A percentile compares a stretch with the other conserved stretches of the same genome.
phyloP scores from a whole-genome alignment of 345 rosid species.

The Viola odorata region DNA sequence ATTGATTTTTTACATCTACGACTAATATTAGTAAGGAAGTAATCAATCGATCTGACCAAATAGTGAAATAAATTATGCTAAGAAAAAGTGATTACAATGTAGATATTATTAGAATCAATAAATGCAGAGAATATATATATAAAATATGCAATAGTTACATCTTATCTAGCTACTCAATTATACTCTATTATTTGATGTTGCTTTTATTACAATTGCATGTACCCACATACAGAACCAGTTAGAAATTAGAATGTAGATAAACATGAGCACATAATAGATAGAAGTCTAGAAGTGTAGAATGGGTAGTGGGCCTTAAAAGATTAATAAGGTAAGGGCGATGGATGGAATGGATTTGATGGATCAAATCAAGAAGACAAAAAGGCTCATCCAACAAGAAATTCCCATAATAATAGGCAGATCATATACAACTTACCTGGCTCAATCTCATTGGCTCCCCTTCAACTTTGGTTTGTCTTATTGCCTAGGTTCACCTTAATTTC shows the following conservation, averaged over 20 bases:
- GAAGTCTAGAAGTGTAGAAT: background rate
- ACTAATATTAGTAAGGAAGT: too few species aligned
- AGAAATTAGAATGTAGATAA: conserved; percentile 1
- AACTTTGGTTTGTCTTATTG: conserved; percentile 33
- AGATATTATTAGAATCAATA: too few species aligned
- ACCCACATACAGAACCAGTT: background rate
- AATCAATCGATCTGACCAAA: too few species aligned
- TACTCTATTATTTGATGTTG: conserved; percentile 3
- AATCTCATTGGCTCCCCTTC: conserved; percentile 21
- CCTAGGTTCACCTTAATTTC: conserved; percentile 24
- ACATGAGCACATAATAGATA: background rate
- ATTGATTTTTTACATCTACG: too few species aligned
- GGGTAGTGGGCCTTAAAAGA: conserved; percentile 2
- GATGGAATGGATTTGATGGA: background rate
- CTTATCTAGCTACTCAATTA: conserved; percentile 11
- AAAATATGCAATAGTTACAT: background rate
- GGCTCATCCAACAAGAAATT: conserved; percentile 25
- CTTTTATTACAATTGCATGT: background rate
- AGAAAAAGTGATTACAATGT: too few species aligned
- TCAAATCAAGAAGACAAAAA: background rate
- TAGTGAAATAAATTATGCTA: too few species aligned
- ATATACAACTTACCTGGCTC: conserved; percentile 5
- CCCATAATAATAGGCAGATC: conserved; percentile 12
- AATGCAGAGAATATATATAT: too few species aligned
- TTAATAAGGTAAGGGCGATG: background rate